Percentiles rank a stretch among this genome's conserved stretches.
phyloP scores from a whole-genome alignment of 2,329 filamentous ascomycete species.

The Graphiopsis chlorocephala region DNA sequence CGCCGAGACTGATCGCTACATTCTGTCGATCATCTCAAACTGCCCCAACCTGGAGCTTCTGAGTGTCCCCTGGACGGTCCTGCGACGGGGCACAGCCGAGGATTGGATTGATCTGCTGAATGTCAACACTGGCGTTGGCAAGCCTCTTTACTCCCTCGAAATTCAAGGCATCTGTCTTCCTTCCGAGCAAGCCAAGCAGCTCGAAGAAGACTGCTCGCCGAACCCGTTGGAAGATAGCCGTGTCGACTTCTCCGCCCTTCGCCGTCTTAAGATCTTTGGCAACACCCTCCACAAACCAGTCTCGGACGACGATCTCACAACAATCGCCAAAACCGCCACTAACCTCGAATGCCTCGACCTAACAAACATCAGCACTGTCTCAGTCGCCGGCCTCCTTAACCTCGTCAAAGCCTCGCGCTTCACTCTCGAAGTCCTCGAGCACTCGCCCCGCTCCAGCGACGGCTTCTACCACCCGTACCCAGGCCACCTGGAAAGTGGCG shows the following conservation, averaged over 20 bases:
- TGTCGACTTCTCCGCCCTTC: conserved; percentile 50
- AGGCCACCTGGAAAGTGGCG: conserved; percentile 41
- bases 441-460: conserved; percentile 52
- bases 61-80: conserved; percentile 53
- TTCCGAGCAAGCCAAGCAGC: conserved; percentile 41
- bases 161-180: conserved; percentile 51
- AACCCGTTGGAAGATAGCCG: conserved; percentile 42
- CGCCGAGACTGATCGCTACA: conserved; percentile 48
- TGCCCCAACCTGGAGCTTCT: conserved; percentile 49
- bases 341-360: conserved; percentile 53
- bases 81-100: conserved; percentile 47
- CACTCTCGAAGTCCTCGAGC: conserved; percentile 51
- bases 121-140: conserved; percentile 36
- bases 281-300: conserved; percentile 54
- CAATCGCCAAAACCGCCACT: conserved; percentile 51
- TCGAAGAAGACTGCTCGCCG: conserved; percentile 38
- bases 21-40: conserved; percentile 48
- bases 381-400: conserved; percentile 52
- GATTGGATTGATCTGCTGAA: conserved; percentile 51
- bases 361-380: conserved; percentile 53
- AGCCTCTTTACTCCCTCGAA: conserved; percentile 50
- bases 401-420: conserved; percentile 49
- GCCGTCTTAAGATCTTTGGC: conserved; percentile 54
- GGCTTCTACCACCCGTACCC: conserved; percentile 53
- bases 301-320: conserved; percentile 48